A percentile compares a stretch with the other conserved stretches of the same genome.
Conservation (phyloP, 306 rosid species). For the Pterocarpus macrocarpus region DNA sequence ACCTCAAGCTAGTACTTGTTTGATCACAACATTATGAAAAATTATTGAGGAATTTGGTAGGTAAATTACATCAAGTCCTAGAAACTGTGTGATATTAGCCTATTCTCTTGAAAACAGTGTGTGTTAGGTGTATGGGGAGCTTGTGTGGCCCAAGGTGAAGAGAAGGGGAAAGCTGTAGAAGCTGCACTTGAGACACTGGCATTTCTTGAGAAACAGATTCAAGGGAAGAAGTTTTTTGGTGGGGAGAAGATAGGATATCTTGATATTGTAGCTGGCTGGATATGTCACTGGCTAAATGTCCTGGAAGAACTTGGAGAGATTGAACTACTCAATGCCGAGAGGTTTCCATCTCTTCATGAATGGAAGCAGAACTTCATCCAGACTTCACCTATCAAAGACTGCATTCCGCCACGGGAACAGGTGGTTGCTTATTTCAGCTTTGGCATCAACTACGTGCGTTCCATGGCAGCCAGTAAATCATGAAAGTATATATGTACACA, state of each 20-base stretch:
- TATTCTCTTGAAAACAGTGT: conserved; percentile 46
- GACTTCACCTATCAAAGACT: conserved; percentile 51
- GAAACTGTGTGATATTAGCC: not conserved
- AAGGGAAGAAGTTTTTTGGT: conserved; percentile 64
- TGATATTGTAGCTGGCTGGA: conserved; percentile 51
- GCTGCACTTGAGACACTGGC: conserved; percentile 51
- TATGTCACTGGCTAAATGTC: conserved; percentile 48
- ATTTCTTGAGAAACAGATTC: conserved; percentile 57
- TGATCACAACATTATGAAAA: conserved; percentile 1
- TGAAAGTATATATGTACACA: not conserved
- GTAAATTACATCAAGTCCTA: not conserved
- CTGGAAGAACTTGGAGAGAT: conserved; percentile 53
- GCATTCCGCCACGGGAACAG: conserved; percentile 54
- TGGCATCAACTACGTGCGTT: conserved; percentile 52
- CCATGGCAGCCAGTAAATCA: conserved; percentile 44
- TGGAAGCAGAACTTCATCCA: conserved; percentile 50
- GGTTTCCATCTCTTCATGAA: conserved; percentile 56
- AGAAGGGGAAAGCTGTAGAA: conserved; percentile 56
- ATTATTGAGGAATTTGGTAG: not conserved
- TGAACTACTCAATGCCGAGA: conserved; percentile 46
- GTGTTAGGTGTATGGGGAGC: conserved; percentile 49
- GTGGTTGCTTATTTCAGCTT: conserved; percentile 40
- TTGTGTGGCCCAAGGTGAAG: conserved; percentile 54
- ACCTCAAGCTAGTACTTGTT: not conserved
- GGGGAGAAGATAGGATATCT: conserved; percentile 53